Evolutionary conservation across 208 protist genomes (phyloP), one percentile per base, ranked within the genome.

Genomic region (Trypanosomatidae sp.): DNA sequence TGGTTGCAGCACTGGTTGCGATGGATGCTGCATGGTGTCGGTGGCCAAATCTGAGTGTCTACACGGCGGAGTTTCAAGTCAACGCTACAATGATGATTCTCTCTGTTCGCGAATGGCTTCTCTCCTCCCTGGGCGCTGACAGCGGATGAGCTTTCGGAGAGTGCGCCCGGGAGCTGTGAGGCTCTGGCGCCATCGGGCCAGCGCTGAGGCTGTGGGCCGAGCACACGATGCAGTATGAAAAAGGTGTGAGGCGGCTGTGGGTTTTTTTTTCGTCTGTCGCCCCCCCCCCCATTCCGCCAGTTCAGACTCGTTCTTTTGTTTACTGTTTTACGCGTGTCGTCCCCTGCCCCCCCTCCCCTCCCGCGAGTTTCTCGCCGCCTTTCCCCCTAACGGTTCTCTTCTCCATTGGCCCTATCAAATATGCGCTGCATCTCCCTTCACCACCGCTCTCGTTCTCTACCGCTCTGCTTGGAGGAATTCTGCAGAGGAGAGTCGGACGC

Each of bases 21-120:
- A 19, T 67, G 53, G 66, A 77, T 56, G 46, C 41, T 7, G 55
- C 67, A 53, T 59, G 52, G 44, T 6, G 36, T 10, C 64, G 60
- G 56, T 77, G 60, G 53, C 65, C 66, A 8, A 59, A 28, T 3
- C 41, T 71, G 46, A 6, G 8, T 4, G 56, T 36, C 15, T 71
- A 69, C 52, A 19, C 28, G 0, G 66, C 25, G 30, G 22, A 67
- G 28, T 0, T 30, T 6, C 17, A 28, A 19, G 28, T n/a, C 9
- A 8, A 39, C 6, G 44, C 15, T 50, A 5, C 62, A 7, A 28
- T 13, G 39, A 15, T 65, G 36, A 17, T 65, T 19, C 22, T 65
- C 17, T 39, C 59, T 3, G 5, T 22, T 22, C 22, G 3, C 7
- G 59, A 65, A 30, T 13, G 33, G 28, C 13, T 39, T 39, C 36